Conservation (phyloP, 352 stramenopile genomes). For the Pythium monospermum region DNA sequence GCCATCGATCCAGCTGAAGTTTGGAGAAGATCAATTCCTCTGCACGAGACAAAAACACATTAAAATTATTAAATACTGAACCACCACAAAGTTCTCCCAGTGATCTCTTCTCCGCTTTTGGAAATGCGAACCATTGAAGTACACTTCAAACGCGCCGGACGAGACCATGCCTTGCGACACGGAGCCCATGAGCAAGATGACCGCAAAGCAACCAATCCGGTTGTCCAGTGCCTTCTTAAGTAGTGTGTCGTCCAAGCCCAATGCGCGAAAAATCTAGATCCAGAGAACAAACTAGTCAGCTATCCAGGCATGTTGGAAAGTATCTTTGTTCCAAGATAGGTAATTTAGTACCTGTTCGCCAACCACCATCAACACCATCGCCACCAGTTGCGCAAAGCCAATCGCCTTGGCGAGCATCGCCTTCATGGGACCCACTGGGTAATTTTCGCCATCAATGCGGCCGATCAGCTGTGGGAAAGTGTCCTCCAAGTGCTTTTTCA, state of each 20-base stretch:
- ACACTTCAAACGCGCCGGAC: slow-evolving; percentile 77
- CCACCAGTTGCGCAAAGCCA: slow-evolving; percentile 40
- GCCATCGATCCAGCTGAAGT: slow-evolving; percentile 57
- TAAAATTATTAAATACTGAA: neutral
- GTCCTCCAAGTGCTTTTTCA: slow-evolving; percentile 63
- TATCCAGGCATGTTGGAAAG: neutral
- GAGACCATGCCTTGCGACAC: slow-evolving; percentile 59
- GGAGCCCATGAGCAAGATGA: slow-evolving; percentile 60
- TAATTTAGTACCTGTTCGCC: slow-evolving; percentile 63
- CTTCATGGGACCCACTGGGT: slow-evolving; percentile 48
- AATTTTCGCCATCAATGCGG: slow-evolving; percentile 57
- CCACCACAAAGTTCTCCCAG: neutral
- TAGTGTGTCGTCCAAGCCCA: slow-evolving; percentile 41
- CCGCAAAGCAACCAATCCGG: slow-evolving; percentile 56
- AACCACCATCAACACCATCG: slow-evolving; percentile 58
- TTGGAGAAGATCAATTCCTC: slow-evolving; percentile 76
- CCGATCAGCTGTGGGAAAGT: slow-evolving; percentile 69
- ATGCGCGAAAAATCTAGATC: slow-evolving; percentile 36
- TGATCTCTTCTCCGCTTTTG: neutral
- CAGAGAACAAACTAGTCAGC: neutral
- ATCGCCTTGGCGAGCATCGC: slow-evolving; percentile 38
- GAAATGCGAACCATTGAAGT: slow-evolving; percentile 54
- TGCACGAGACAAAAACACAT: slow-evolving; percentile 16
- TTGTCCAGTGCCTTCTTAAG: slow-evolving; percentile 72
- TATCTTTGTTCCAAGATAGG: too few relatives aligned